Evolutionary conservation across 2,329 filamentous ascomycete species (phyloP), one percentile per base, ranked within the genome.

Genomic region (Dichotomopilus funicola): DNA sequence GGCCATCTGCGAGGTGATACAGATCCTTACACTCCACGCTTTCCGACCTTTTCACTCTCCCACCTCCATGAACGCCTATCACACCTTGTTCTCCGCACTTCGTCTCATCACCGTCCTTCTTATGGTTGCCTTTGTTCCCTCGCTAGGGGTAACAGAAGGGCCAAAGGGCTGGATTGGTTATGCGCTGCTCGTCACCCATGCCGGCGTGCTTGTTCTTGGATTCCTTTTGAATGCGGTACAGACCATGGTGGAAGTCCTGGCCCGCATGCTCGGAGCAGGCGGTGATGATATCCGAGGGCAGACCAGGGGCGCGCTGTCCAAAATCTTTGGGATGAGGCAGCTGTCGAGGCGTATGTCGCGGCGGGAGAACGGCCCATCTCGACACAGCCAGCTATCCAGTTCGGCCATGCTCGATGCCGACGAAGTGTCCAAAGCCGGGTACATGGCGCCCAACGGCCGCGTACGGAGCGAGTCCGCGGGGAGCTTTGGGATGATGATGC

Each of bases 61-160:
- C 27, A 97, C 94, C 0, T 96, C 92, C 34, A 99, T 99, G 94
- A 97, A 97, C 67, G 83, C 89, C 8, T 96, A 96, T 63, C 91
- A 97, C 65, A 89, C 87, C 1, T 83, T 91, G 59, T 96, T 96
- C 70, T 83, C 91, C 0, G 74, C 80, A 2, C 75, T 95, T 11
- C 85, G 94, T 37, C 85, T 96, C 36, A 72, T 89, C 48, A 87
- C 87, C 0, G 80, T 91, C 47, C 75, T 92, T 53, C 74, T 92
- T 53, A 90, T 88, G 76, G 82, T 91, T 37, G 78, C 91, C 1
- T 99, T 99, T 69, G 83, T 91, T 10, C 90, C 92, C 1, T 87
- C 87, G 1, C 78, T 99, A 3, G 86, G 84, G 27, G 85, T 96
- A 5, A 81, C 81, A 0, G 87, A 95, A 65, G 83, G 87, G 0